Percentiles rank a stretch among this genome's conserved stretches.
These are phyloP conservation scores for Capsella rubella DNA, from an alignment of 441 rosid species.

Conservation along the genomic window DNA sequence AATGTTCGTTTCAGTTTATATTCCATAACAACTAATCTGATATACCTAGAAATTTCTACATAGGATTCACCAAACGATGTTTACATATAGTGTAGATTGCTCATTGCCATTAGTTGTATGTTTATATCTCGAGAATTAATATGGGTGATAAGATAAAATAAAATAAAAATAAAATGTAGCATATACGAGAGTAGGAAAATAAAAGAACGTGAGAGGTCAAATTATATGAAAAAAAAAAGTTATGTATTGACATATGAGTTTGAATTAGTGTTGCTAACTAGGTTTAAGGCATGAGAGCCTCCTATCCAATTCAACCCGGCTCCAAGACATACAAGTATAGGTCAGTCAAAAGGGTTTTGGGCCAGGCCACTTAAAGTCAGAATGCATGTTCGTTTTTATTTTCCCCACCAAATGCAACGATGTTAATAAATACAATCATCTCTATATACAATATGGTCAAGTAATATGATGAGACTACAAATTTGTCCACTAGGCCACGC, in stretches of 20 bases:
- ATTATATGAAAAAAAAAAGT: no score
- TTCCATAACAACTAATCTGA: background rate
- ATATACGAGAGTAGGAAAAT: no score
- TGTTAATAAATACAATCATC: background rate
- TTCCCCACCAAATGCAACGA: background rate
- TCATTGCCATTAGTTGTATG: background rate
- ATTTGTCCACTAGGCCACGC: background rate
- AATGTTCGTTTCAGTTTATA: no score
- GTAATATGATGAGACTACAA: background rate
- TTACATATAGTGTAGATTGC: background rate
- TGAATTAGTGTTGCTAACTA: background rate
- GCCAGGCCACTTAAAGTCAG: background rate
- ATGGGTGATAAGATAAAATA: background rate
- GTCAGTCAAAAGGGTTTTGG: background rate
- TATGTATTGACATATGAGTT: background rate
- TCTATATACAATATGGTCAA: background rate
- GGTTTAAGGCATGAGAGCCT: background rate
- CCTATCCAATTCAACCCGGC: background rate
- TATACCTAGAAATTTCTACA: background rate
- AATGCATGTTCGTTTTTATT: background rate
- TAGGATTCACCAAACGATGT: background rate
- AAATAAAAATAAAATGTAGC: no score
- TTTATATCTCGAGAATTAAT: background rate
- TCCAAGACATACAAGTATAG: background rate
- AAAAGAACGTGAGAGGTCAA: no score